Base-by-base conservation (phyloP, 495 filamentous ascomycete genomes). In the Lophiotrema nucula region DNA sequence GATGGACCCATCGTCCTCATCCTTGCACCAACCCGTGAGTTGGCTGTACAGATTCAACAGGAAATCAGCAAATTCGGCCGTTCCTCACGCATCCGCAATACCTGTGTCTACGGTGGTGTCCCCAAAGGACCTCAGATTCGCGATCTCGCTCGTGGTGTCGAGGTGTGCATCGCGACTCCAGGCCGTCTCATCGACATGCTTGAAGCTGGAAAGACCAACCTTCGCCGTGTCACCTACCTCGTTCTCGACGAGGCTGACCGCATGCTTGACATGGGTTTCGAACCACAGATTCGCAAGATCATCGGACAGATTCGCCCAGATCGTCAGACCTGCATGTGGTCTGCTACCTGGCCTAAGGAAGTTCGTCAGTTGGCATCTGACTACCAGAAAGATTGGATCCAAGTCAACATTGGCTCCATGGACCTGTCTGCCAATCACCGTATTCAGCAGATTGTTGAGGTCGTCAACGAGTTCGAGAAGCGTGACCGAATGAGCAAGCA, bases 241-340 rank as follows among this genome's bases (percentile, higher is more conserved):
- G 89, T 92, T 46, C 86, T 92, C 51, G 88, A 92, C 67, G 88
- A 92, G 73, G 88, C 88, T 69, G 88, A 92, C 74, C 88, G 88
- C 67, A 92, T 92, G 88, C 73, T 92, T 65, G 88, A 92, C 70
- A 92, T 92, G 88, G 88, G 88, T 76, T 92, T 92, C 72, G 88
- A 92, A 70, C 88, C 87, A 48, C 85, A 89, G 69, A 90, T 91
- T 69, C 87, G 91, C 76, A 96, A 96, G 81, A 96, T 97, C 64
- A 90, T 98, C 62, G 79, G 87, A 46, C 93, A 98, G 78, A 98
- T 98, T 77, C 90, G 93, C 63, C 93, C 93, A 56, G 93, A 98
- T 72, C 88, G 93, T 80, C 93, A 98, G 69, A 98, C 93, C 59
- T 95, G 92, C 83, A 98, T 98, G 93, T 98, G 93, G 93, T 98